Base-by-base conservation (phyloP, 306 rosid genomes). In the Boehmeria nivea region DNA sequence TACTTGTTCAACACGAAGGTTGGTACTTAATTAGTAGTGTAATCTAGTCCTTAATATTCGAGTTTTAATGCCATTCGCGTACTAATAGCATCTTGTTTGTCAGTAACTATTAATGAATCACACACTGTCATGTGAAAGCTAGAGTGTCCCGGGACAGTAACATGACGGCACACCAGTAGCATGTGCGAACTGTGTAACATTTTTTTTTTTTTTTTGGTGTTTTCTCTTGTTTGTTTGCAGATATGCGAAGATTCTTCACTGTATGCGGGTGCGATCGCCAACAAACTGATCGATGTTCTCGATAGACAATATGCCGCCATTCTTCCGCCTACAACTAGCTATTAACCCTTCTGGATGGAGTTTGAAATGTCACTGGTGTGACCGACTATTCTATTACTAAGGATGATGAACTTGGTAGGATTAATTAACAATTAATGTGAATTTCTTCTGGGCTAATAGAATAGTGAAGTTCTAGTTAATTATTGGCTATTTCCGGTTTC, bases 1-100 rank as follows among this genome's bases (percentile, higher is more conserved):
- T 88, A 76, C 67, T 49, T 88, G 68, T 81, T 88, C 88, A 85
- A 76, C 72, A 72, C 76, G 77, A 89, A 89, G 93, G 97, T 88
- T 4, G 6, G 55, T 23, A 13, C 13, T 20, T 19, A n/a, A n/a
- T n/a, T n/a, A n/a, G n/a, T n/a, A n/a, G n/a, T n/a, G n/a, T n/a
- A n/a, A n/a, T n/a, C n/a, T n/a, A n/a, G n/a, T n/a, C n/a, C n/a
- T n/a, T n/a, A n/a, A n/a, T n/a, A n/a, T n/a, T n/a, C n/a, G n/a
- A n/a, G n/a, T n/a, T n/a, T n/a, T n/a, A n/a, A n/a, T n/a, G n/a
- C n/a, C n/a, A n/a, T n/a, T n/a, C n/a, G n/a, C n/a, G n/a, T n/a
- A n/a, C n/a, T n/a, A n/a, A n/a, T n/a, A n/a, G n/a, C n/a, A n/a
- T n/a, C n/a, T n/a, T n/a, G n/a, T n/a, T n/a, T n/a, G n/a, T n/a